A percentile compares a stretch with the other conserved stretches of the same genome.
Conservation (phyloP, 129 eudicot genomes). For the Arctium minus region DNA sequence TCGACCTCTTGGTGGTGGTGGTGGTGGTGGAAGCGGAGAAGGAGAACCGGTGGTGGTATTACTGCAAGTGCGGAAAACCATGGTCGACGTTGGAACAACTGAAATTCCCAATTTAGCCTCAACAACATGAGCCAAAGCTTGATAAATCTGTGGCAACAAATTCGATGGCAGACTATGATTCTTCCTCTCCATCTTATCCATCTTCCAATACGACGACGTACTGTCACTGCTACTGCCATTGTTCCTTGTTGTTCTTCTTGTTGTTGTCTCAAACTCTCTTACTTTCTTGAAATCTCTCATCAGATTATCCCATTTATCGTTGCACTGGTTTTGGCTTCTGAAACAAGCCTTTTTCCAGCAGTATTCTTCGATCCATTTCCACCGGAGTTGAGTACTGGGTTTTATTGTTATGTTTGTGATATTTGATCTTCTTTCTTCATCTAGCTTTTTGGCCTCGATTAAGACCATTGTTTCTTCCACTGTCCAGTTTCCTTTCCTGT, state of each 20-base stretch:
- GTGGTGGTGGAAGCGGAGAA: neutral
- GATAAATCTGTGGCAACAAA: slow-evolving; percentile 63
- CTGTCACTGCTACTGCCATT: neutral
- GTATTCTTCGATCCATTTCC: slow-evolving; percentile 88
- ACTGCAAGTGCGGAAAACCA: neutral
- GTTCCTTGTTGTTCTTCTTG: neutral
- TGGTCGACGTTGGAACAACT: neutral
- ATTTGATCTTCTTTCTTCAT: slow-evolving; percentile 60
- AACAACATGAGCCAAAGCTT: slow-evolving; percentile 62
- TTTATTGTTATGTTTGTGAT: slow-evolving; percentile 1
- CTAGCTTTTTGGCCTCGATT: slow-evolving; percentile 75
- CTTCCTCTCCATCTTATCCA: slow-evolving; percentile 67
- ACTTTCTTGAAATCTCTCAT: slow-evolving; percentile 89
- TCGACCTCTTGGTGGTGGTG: neutral
- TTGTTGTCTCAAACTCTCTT: slow-evolving; percentile 58
- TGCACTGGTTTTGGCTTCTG: slow-evolving; percentile 83
- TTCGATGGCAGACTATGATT: slow-evolving; percentile 64
- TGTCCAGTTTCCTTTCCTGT: slow-evolving; percentile 87
- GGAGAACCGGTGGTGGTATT: neutral
- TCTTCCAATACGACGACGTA: slow-evolving; percentile 50
- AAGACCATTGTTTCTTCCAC: slow-evolving; percentile 65
- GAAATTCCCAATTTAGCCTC: slow-evolving; percentile 30
- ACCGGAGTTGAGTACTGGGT: slow-evolving; percentile 55
- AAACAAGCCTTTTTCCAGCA: slow-evolving; percentile 72
- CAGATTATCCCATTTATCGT: slow-evolving; percentile 87